Conservation (phyloP, 2,329 filamentous ascomycete genomes). For the Trichothecium sympodiale region DNA sequence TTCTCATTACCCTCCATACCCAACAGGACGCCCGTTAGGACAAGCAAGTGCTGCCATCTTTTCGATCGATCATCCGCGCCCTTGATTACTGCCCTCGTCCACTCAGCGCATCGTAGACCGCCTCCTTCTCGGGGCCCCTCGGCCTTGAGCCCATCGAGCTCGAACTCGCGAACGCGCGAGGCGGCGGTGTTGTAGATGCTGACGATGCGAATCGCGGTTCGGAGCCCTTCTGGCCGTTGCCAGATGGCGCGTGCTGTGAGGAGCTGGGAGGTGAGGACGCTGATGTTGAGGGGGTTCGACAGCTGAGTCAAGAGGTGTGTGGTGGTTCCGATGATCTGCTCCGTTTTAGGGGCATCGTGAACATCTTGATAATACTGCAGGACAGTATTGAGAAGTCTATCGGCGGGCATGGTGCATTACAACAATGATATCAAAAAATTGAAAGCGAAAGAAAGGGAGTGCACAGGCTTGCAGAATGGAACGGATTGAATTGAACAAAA, state of each 20-base stretch:
- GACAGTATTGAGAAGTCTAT: constrained; percentile 55
- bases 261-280: constrained; percentile 60
- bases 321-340: constrained; percentile 54
- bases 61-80: constrained; percentile 47
- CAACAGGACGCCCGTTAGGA: constrained; percentile 67
- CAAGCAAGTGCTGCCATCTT: constrained; percentile 75
- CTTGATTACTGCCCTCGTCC: constrained; percentile 45
- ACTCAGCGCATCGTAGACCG: constrained; percentile 36
- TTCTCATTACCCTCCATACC: constrained; percentile 59
- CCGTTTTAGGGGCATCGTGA: constrained; percentile 36
- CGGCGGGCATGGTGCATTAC: constrained; percentile 45
- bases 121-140: constrained; percentile 23
- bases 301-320: constrained; percentile 57
- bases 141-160: constrained; percentile 24
- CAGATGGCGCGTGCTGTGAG: constrained; percentile 63
- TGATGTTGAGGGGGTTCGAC: constrained; percentile 64
- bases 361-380: constrained; percentile 47
- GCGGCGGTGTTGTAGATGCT: constrained; percentile 63
- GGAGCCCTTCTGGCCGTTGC: constrained; percentile 47
- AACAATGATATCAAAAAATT: no score
- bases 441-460: no score
- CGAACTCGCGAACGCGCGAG: constrained; percentile 38
- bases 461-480: no score
- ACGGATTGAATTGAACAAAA: no score
- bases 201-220: constrained; percentile 53